Conservation (phyloP, 345 rosid species). For the Heritiera littoralis region DNA sequence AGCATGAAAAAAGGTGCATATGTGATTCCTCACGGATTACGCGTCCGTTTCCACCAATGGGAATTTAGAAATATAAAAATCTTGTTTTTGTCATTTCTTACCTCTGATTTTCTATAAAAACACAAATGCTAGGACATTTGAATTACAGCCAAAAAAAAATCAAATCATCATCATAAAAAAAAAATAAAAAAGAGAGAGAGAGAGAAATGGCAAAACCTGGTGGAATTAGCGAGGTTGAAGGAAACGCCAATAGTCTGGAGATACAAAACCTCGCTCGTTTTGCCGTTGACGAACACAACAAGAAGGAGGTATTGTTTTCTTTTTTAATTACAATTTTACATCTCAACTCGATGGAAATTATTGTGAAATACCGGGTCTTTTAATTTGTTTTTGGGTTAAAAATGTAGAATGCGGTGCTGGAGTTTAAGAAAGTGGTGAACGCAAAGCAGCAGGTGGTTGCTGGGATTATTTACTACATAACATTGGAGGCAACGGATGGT, state of each 20-base stretch:
- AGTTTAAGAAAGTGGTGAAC: constrained; percentile 58
- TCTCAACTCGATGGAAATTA: constrained; percentile 4
- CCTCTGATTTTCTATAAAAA: neutral
- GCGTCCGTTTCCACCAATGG: neutral
- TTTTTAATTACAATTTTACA: neutral
- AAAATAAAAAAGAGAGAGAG: neutral
- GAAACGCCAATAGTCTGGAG: constrained; percentile 61
- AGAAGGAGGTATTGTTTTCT: constrained; percentile 53
- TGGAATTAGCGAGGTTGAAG: constrained; percentile 46
- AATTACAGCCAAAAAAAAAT: neutral
- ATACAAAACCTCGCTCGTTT: constrained; percentile 73
- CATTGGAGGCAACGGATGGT: constrained; percentile 73
- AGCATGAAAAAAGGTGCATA: neutral
- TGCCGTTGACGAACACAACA: constrained; percentile 88
- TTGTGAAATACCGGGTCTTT: neutral
- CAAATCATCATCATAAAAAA: neutral
- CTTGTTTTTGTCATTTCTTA: neutral
- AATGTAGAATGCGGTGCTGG: constrained; percentile 59
- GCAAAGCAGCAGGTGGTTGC: constrained; percentile 79
- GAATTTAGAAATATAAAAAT: neutral
- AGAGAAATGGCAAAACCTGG: constrained; percentile 48
- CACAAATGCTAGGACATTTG: neutral
- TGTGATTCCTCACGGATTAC: neutral
- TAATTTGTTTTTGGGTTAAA: neutral
- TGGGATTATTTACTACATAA: constrained; percentile 68